Evolutionary conservation across 345 rosid genomes (phyloP).

Genomic region (Diplotaxis tenuifolia): DNA sequence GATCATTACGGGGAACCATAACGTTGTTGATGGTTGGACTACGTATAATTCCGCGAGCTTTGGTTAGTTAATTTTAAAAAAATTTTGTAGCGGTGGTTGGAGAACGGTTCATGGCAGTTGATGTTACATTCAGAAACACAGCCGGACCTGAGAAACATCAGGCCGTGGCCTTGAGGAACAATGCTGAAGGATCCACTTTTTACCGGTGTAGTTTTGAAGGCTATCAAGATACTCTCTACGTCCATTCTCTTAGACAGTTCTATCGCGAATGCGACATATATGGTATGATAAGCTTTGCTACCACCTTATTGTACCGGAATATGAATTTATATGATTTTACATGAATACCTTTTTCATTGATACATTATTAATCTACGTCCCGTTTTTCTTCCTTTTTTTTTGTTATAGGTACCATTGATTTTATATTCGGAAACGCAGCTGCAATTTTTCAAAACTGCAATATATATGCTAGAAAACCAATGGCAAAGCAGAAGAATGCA

Average conservation of each 20-base stretch:
- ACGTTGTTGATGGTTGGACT: conserved; percentile 62
- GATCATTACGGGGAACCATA: conserved; percentile 56
- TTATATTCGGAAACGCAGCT: conserved; percentile 55
- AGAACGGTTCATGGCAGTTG: conserved; percentile 56
- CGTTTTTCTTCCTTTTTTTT: neutral
- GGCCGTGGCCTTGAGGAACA: conserved; percentile 63
- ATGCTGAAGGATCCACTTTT: conserved; percentile 53
- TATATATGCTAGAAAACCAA: conserved; percentile 50
- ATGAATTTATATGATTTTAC: neutral
- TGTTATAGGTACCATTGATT: conserved; percentile 46
- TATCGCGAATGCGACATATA: conserved; percentile 53
- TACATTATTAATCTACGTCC: neutral
- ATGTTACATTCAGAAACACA: conserved; percentile 57
- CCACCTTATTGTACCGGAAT: neutral
- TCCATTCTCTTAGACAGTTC: conserved; percentile 48
- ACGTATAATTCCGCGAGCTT: conserved; percentile 54
- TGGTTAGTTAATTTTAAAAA: conserved; percentile 23
- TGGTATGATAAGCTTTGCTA: conserved; percentile 34
- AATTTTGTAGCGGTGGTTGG: conserved; percentile 52
- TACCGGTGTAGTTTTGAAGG: conserved; percentile 68
- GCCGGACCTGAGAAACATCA: conserved; percentile 68
- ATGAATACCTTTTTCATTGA: neutral
- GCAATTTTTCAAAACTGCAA: conserved; percentile 48
- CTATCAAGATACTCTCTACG: conserved; percentile 57
- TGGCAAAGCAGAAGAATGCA: conserved; percentile 56